Base-by-base conservation (phyloP, 176 grass and related monocot species). In the Puya raimondii region DNA sequence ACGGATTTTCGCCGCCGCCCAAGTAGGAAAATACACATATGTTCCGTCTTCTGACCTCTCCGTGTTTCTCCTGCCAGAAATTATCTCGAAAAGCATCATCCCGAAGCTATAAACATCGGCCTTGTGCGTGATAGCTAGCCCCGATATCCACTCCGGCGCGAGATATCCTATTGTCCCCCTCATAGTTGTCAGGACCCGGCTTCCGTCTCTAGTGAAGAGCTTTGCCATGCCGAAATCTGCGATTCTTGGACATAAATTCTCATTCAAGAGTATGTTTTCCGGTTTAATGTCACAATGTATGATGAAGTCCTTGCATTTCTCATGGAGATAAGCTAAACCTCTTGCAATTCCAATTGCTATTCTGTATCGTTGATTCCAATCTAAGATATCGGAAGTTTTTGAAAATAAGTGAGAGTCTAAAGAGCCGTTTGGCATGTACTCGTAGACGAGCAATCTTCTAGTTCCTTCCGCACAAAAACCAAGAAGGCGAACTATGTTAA, bases 181-280 rank as follows among this genome's bases (percentile, higher is more conserved):
- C 49, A 69, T 47, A 7, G 80, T 83, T 50, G 85, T 83, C 29
- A 88, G 52, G 3, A 67, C 85, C 14, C 33, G 49, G 68, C 80
- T 83, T 51, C 76, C 83, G 22, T 87, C 49, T 13, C 68, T 10
- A 6, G 73, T 72, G 3, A 83, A 68, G 49, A 83, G 80, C 69
- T 87, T 87, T 1, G 68, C 80, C 68, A 83, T 70, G 16, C 85
- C 76, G 2, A 87, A 87, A n/a, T 87, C 76, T 65, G 85, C 53
- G 1, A 83, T 13, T 63, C 80, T 77, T 15, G 76, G 47, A 23
- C 10, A 50, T 7, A 79, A 76, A 10, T 69, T 15, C 4, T 0
- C 49, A 27, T 80, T 68, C 10, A 83, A 12, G 50, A 88, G 68
- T 72, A 83, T 48, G 74, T 88, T 87, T 21, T 83, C 76, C 1